Percentiles rank a stretch among this genome's conserved stretches.
Conservation (phyloP, 2,329 filamentous ascomycete genomes). For the Pseudophaeomoniella oleicola region DNA sequence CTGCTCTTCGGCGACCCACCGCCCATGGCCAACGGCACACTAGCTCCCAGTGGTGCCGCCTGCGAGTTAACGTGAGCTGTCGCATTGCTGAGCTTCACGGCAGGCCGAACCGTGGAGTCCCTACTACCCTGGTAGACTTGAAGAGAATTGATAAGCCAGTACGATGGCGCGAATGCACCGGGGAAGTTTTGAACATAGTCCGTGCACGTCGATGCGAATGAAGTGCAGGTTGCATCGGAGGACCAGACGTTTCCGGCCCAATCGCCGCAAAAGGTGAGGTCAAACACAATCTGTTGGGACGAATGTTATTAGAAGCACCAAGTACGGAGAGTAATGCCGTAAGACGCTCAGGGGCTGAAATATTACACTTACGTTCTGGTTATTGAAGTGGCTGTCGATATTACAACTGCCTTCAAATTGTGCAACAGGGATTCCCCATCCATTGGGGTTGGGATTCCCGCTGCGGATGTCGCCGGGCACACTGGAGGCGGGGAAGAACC, state of each 20-base stretch:
- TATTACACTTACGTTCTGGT: conserved; percentile 41
- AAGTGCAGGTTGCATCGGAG: conserved; percentile 40
- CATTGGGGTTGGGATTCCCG: conserved; percentile 46
- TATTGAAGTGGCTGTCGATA: conserved; percentile 53
- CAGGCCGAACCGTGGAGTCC: neutral
- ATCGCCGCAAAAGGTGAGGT: conserved; percentile 75
- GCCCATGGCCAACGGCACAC: neutral
- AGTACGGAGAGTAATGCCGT: neutral
- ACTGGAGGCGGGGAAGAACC: conserved; percentile 60
- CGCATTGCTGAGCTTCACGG: neutral
- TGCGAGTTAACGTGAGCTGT: neutral
- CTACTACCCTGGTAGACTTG: conserved; percentile 40
- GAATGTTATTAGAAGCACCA: neutral
- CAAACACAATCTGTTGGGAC: conserved; percentile 54
- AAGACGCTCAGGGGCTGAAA: no score
- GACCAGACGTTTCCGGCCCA: conserved; percentile 67
- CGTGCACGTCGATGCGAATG: conserved; percentile 50
- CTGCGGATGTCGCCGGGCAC: conserved; percentile 50
- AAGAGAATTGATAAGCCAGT: conserved; percentile 62
- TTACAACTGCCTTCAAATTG: conserved; percentile 58
- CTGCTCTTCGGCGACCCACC: no score
- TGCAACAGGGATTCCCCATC: conserved; percentile 57
- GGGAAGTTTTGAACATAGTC: conserved; percentile 61
- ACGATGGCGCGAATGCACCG: conserved; percentile 53
- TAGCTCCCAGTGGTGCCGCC: neutral